These are phyloP conservation scores for Nothophytophthora sp. DNA, from an alignment of 352 stramenopile genomes.

Conservation along the genomic window DNA sequence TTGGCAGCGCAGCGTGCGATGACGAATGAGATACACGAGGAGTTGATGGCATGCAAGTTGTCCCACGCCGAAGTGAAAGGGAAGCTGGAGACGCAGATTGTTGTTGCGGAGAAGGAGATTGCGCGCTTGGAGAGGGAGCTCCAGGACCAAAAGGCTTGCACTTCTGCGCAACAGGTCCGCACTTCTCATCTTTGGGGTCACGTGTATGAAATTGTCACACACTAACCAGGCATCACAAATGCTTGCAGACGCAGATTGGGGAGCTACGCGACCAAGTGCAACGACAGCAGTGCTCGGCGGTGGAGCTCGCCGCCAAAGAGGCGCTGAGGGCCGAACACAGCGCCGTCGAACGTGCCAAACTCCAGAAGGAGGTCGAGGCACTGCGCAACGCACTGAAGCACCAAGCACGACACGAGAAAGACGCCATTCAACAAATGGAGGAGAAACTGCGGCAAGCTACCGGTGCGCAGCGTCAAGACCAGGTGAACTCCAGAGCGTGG, in stretches of 20 bases:
- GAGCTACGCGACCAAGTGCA: constrained; percentile 16
- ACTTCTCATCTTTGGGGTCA: background rate
- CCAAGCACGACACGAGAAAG: constrained; percentile 11
- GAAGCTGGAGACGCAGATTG: constrained; percentile 18
- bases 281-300: constrained; percentile 23
- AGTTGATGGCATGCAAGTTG: constrained; percentile 28
- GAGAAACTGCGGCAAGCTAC: constrained; percentile 4
- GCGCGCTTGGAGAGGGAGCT: constrained; percentile 8
- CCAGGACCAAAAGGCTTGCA: constrained; percentile 12
- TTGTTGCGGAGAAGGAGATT: constrained; percentile 31
- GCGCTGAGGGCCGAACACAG: constrained; percentile 24
- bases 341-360: constrained; percentile 25
- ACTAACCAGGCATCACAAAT: too few relatives aligned
- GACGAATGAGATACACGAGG: constrained; percentile 11
- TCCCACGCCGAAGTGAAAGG: constrained; percentile 26
- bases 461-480: constrained; percentile 15
- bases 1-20: constrained; percentile 15
- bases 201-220: background rate
- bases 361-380: constrained; percentile 23
- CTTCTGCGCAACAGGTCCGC: constrained; percentile 25
- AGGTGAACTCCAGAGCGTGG: constrained; percentile 11
- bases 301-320: constrained; percentile 24
- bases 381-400: constrained; percentile 12
- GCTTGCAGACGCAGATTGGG: constrained; percentile 8
- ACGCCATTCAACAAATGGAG: constrained; percentile 2